Evolutionary conservation across 148 eudicot genomes (phyloP), one percentile per base, ranked within the genome.

Genomic region (Cornus controversa): DNA sequence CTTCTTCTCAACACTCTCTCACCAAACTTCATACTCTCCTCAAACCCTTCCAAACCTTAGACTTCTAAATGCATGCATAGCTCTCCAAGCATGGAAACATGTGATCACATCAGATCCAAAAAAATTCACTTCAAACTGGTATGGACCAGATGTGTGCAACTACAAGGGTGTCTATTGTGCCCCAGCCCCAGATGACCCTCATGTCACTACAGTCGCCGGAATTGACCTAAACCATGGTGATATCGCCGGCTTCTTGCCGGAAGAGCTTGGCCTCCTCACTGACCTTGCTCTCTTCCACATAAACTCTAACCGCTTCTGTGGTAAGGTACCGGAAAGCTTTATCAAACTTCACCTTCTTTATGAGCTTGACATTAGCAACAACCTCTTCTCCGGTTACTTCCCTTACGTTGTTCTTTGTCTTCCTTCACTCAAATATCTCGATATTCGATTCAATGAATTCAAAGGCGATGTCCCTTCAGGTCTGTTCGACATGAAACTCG

Each of bases 351-450:
- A 66, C 0, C 75, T 86, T 4, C 81, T 94, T 0, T 50, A 72
- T 47, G 98, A 94, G 84, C 86, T 94, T 6, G 98, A 94, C 27
- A 24, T 94, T 0, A 94, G 98, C 37, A 94, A 94, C 83, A 94
- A 94, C 66, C 76, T 68, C 0, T 85, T 94, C 42, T 76, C 86
- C 20, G 98, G 97, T 0, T 42, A 26, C 1, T 92, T 94, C 25
- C 98, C 98, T 1, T 1, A 72, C 0, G 91, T 88, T 0, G 76
- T 92, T 1, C 85, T 92, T 0, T 47, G 13, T 5, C 68, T 94
- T 0, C 81, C 85, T 3, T 70, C 82, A 0, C 75, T 90, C 0
- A 90, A 85, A 27, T 92, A 80, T 76, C 84, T 94, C 34, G 97
- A 94, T 66, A 81, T 94, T 34, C 82, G 98, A 2, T 94, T 65